Evolutionary conservation across 1,284 basidiomycete genomes (phyloP), one percentile per base, ranked within the genome.

Genomic region (Termitomyces sp.): DNA sequence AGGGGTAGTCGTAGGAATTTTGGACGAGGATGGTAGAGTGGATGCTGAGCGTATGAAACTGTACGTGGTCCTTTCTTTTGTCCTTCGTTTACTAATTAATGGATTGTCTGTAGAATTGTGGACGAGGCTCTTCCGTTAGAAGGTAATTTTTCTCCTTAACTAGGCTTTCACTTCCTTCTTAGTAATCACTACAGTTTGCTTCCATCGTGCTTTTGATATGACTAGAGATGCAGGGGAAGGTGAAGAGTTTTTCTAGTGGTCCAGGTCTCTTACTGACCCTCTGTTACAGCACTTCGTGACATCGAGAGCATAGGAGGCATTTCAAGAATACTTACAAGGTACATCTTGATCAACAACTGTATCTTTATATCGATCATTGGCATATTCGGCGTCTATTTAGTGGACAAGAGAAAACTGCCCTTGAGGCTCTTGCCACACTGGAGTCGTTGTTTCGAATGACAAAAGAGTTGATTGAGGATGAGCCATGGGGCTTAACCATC

Each of bases 131-230:
- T 69, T 16, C 83, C 84, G 1, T 62, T 89, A 54, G 76, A 89
- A 78, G 80, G 89, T 83, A 53, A 50, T n/a, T 18, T 42, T 14
- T 30, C 35, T 45, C 43, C 31, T n/a, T n/a, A n/a, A n/a, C 24
- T 50, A 30, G 30, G 19, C 11, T 24, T 30, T 16, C n/a, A 11
- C 11, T 26, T 18, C 19, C 18, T 24, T 7, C 14, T 16, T 37
- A 49, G 50, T 40, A 30, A 52, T 47, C 39, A 31, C 18, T 31
- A 14, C 47, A 90, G 89, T 90, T 31, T 90, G 86, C 58, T 92
- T 92, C 64, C 90, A 92, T 64, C 75, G 90, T 50, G 90, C 90
- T 14, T 86, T 91, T 61, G 90, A 92, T 64, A 83, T 91, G 82
- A 79, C 80, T 3, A 66, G 67, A 43, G 75, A 87, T 63, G 68